Conservation (phyloP, 78 protist species). For the Creolimax fragrantissima region DNA sequence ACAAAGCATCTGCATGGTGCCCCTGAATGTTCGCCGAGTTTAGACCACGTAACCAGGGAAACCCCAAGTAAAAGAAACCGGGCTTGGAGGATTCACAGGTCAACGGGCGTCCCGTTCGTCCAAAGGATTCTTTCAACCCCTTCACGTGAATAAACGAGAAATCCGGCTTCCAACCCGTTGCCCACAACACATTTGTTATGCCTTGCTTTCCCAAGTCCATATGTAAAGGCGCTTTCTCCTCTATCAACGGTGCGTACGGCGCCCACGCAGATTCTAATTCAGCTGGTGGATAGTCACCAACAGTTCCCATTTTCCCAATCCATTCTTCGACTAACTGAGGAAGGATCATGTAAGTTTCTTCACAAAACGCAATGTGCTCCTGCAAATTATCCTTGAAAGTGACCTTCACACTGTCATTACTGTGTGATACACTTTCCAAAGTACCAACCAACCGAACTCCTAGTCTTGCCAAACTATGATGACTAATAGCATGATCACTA, state of each 20-base stretch:
- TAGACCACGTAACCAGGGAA: background rate
- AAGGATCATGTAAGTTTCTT: background rate
- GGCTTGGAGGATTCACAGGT: background rate
- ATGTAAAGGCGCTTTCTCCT: background rate
- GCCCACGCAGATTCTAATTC: background rate
- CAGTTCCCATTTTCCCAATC: background rate
- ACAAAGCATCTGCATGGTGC: background rate
- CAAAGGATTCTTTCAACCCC: background rate
- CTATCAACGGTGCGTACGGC: background rate
- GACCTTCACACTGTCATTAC: background rate
- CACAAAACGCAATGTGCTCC: background rate
- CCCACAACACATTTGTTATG: background rate
- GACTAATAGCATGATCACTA: background rate
- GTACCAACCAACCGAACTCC: background rate
- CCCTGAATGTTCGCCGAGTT: background rate
- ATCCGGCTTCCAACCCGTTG: background rate
- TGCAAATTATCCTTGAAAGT: background rate
- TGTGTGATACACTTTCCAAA: background rate
- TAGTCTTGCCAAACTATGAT: background rate
- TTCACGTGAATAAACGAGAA: background rate
- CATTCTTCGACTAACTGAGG: background rate
- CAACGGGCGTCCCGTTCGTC: background rate
- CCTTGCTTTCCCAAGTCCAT: background rate
- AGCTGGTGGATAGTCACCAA: background rate
- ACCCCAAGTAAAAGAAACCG: background rate